Base-by-base conservation (phyloP, 139 green algal species). In the Volvox reticuliferus region DNA sequence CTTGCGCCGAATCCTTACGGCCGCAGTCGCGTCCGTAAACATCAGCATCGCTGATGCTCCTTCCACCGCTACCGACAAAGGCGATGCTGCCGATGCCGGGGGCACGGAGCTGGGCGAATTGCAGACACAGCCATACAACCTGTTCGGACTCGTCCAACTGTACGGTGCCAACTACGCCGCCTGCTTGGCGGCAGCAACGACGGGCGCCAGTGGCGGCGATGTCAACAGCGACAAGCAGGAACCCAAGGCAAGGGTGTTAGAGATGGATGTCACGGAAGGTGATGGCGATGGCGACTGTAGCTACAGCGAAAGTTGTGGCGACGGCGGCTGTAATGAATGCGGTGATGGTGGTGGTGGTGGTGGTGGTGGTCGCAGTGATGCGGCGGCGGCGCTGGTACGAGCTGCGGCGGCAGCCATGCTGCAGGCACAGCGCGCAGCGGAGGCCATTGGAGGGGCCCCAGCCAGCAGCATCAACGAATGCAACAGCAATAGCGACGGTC, bases 101-200 rank as follows among this genome's bases (percentile, higher is more conserved):
- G 32, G 3, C 21, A 35, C 44, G 13, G 18, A 21, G 30, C 32
- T 30, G 30, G n/a, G 61, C 12, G 33, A 61, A 20, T 9, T 81
- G 14, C 75, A 81, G 28, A 55, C 18, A 22, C 78, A 28, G 85
- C 71, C 85, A 37, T 89, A 89, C 71, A 68, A 89, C 19, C 2
- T 82, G 85, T 89, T 80, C 85, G 71, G 85, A 44, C 44, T 89
- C n/a, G 30, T 76, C 1, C 71, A 82, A 71, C 85, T 89, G 68
- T 89, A 82, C 71, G 33, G 26, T 22, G 85, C 85, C 2, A 89
- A 89, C 85, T 89, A 89, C 36, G 68, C 71, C 18, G 44, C 21
- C 22, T 75, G 85, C 44, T 19, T 82, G 5, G 83, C 83, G 13
- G 32, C 20, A 0, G 62, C 28, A 3, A 67, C 24, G 65, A 5